Evolutionary conservation across 2,329 filamentous ascomycete species (phyloP).

Genomic region (Talaromyces sp.): DNA sequence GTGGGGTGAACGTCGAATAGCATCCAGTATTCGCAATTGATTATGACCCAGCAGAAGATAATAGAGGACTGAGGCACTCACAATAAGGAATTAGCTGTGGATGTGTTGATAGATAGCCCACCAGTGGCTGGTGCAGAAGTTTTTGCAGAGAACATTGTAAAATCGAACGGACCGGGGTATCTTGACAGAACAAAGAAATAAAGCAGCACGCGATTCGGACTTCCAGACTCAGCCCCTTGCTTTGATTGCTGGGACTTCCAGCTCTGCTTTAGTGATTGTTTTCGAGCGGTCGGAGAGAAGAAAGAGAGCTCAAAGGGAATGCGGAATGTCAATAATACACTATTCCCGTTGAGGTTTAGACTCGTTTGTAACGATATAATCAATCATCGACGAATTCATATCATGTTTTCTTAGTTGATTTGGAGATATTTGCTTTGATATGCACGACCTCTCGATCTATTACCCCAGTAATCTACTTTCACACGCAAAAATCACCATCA

Average conservation of each 20-base stretch:
- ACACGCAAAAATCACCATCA: slow-evolving; percentile 22
- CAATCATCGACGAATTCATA: background rate
- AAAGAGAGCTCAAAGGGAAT: slow-evolving; percentile 1
- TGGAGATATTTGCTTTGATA: background rate
- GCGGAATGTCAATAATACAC: background rate
- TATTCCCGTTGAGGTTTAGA: background rate
- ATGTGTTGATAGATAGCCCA: slow-evolving; percentile 52
- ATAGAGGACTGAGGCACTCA: slow-evolving; percentile 27
- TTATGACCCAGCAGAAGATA: background rate
- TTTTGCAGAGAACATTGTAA: slow-evolving; percentile 34
- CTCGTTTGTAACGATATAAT: background rate
- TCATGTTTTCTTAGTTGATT: too few relatives aligned
- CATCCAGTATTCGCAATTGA: background rate
- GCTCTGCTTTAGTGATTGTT: background rate
- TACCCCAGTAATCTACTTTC: slow-evolving; percentile 23
- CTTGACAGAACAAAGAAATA: background rate
- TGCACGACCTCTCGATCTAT: slow-evolving; percentile 16
- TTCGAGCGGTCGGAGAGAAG: background rate
- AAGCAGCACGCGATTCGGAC: background rate
- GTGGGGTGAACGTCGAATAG: background rate
- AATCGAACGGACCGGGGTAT: background rate
- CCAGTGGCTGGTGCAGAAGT: slow-evolving; percentile 28
- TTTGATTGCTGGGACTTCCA: background rate
- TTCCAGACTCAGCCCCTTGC: slow-evolving; percentile 11
- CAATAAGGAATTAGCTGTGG: slow-evolving; percentile 45